These are phyloP conservation scores for Camellia lanceoleosa DNA, from an alignment of 148 eudicot species.

Conservation along the genomic window DNA sequence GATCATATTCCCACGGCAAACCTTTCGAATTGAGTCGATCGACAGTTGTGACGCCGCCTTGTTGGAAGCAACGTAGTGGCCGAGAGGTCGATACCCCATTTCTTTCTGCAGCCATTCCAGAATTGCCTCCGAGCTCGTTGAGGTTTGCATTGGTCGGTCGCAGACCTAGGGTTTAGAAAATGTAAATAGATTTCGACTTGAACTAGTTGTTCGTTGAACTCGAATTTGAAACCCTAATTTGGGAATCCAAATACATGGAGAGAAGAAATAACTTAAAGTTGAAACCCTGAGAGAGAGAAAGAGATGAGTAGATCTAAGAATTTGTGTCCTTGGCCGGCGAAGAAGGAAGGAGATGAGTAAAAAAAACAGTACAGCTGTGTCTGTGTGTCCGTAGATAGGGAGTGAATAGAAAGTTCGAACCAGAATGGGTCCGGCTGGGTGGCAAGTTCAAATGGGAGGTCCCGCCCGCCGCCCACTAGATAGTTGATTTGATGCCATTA, in stretches of 20 bases:
- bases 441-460: conserved; percentile 24
- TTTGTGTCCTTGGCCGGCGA: conserved; percentile 6
- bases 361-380: neutral
- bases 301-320: conserved; percentile 14
- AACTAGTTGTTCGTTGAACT: conserved; percentile 13
- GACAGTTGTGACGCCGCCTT: conserved; percentile 49
- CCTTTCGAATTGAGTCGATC: conserved; percentile 60
- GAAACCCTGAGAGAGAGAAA: neutral
- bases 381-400: too few relatives aligned
- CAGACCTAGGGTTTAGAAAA: conserved; percentile 15
- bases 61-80: conserved; percentile 45
- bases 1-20: conserved; percentile 94
- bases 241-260: neutral
- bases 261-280: too few relatives aligned
- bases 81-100: conserved; percentile 82
- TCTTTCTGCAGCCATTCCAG: conserved; percentile 88
- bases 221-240: neutral
- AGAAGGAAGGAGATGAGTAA: neutral
- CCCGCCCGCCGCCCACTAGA: conserved; percentile 9
- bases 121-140: conserved; percentile 65
- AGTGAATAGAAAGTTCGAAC: neutral
- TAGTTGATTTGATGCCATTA: too few relatives aligned
- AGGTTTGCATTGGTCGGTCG: conserved; percentile 41
- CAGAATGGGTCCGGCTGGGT: neutral
- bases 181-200: neutral